Conservation (phyloP, 805 yeast genomes). For the Wickerhamiella sorbophila region DNA sequence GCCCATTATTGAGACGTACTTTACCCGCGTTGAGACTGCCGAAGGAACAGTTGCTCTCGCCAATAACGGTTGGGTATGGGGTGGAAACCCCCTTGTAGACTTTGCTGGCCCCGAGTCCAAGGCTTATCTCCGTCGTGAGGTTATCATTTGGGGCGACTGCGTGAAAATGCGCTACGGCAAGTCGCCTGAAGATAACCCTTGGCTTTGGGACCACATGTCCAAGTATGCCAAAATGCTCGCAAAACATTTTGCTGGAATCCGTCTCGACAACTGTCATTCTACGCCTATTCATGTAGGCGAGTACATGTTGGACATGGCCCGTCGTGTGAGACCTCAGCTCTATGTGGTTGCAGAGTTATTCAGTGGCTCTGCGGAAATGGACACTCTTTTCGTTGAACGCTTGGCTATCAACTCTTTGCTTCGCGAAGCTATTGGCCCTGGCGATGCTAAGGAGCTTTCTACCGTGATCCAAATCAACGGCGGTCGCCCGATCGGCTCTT, state of each 20-base stretch:
- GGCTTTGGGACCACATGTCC: slow-evolving; percentile 78
- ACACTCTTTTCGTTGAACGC: slow-evolving; percentile 77
- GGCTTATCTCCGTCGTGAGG: slow-evolving; percentile 81
- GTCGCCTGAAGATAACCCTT: slow-evolving; percentile 69
- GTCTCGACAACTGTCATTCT: slow-evolving; percentile 92
- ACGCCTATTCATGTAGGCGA: slow-evolving; percentile 95
- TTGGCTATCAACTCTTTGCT: slow-evolving; percentile 79
- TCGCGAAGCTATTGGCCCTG: slow-evolving; percentile 96
- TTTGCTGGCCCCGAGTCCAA: slow-evolving; percentile 71
- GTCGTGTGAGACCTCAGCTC: slow-evolving; percentile 67
- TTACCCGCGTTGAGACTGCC: slow-evolving; percentile 48
- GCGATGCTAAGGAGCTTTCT: slow-evolving; percentile 76
- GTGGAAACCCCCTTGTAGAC: slow-evolving; percentile 83
- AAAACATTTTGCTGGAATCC: slow-evolving; percentile 62
- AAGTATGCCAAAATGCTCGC: slow-evolving; percentile 64
- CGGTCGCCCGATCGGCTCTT: slow-evolving; percentile 90
- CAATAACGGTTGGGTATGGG: slow-evolving; percentile 98
- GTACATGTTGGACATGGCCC: slow-evolving; percentile 71
- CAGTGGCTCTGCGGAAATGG: slow-evolving; percentile 84
- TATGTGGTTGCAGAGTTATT: slow-evolving; percentile 92
- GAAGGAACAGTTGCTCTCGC: slow-evolving; percentile 51
- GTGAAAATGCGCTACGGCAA: slow-evolving; percentile 80
- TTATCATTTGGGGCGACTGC: slow-evolving; percentile 96
- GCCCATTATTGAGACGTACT: slow-evolving; percentile 77
- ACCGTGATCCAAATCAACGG: slow-evolving; percentile 82